Evolutionary conservation across 441 rosid genomes (phyloP).

Genomic region (Syzygium malaccense): DNA sequence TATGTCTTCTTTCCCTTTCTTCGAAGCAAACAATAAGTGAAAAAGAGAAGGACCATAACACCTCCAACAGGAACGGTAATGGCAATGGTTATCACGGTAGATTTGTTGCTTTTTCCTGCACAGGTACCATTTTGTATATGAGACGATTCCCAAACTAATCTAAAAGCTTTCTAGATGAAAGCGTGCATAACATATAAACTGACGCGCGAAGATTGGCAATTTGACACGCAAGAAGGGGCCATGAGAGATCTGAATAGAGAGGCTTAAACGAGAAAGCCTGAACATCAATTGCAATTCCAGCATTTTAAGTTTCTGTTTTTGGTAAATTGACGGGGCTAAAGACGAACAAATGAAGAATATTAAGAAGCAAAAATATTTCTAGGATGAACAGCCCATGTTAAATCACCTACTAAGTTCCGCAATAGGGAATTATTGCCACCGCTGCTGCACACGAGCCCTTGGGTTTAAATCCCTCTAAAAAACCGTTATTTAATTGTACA

Average conservation of each 20-base stretch:
- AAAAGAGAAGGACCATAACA: not conserved
- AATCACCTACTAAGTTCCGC: not conserved
- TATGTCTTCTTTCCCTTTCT: not conserved
- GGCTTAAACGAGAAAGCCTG: not conserved
- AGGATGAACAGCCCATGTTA: not conserved
- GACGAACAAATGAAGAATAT: not conserved
- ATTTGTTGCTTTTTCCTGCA: too few relatives aligned
- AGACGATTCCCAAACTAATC: not conserved
- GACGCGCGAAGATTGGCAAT: not conserved
- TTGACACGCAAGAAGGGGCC: not conserved
- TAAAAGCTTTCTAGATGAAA: not conserved
- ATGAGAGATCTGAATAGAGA: not conserved
- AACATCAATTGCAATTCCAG: not conserved
- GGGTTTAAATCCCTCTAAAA: not conserved
- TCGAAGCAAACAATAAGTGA: not conserved
- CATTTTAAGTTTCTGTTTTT: not conserved
- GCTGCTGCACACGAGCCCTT: not conserved
- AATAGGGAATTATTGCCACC: not conserved
- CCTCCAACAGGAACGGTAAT: not conserved
- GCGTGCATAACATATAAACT: not conserved
- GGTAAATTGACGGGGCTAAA: not conserved
- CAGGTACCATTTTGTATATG: not conserved
- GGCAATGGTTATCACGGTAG: not conserved
- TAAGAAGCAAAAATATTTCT: not conserved
- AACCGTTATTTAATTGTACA: not conserved